These are phyloP conservation scores for Cercophora sp. DNA, from an alignment of 495 filamentous ascomycete species.

Conservation along the genomic window DNA sequence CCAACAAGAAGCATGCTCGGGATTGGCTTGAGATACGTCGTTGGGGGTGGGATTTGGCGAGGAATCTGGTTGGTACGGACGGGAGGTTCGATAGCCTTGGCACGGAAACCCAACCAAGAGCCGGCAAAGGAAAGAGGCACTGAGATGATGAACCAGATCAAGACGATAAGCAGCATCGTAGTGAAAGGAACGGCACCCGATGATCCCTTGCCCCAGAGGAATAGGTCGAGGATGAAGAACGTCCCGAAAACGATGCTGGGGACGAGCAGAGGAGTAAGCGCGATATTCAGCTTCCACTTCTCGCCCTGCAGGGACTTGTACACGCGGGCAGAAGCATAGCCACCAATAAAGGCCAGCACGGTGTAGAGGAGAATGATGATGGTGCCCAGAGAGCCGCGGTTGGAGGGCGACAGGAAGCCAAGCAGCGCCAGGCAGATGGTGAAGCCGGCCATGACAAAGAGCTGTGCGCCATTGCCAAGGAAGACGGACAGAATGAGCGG, in stretches of 20 bases:
- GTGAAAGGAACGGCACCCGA: slow-evolving; percentile 94
- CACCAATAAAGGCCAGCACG: slow-evolving; percentile 86
- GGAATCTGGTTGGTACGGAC: slow-evolving; percentile 97
- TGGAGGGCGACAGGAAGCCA: slow-evolving; percentile 90
- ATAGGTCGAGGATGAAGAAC: slow-evolving; percentile 94
- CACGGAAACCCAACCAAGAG: slow-evolving; percentile 84
- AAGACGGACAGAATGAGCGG: slow-evolving; percentile 82
- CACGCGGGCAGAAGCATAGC: slow-evolving; percentile 80
- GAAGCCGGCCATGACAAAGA: slow-evolving; percentile 95
- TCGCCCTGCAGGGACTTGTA: slow-evolving; percentile 94
- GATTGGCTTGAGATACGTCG: slow-evolving; percentile 74
- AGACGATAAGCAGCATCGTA: slow-evolving; percentile 89
- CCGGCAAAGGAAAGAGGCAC: slow-evolving; percentile 86
- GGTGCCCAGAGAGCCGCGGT: slow-evolving; percentile 86
- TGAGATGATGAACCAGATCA: slow-evolving; percentile 95
- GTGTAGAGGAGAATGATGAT: slow-evolving; percentile 91
- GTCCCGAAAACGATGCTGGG: slow-evolving; percentile 80
- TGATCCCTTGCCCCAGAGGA: slow-evolving; percentile 86
- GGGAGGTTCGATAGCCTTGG: slow-evolving; percentile 63
- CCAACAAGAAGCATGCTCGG: slow-evolving; percentile 88
- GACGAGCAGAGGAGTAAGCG: slow-evolving; percentile 78
- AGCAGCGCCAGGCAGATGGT: slow-evolving; percentile 92
- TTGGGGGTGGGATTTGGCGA: slow-evolving; percentile 82
- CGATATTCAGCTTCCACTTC: slow-evolving; percentile 89
- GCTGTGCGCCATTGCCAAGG: slow-evolving; percentile 88